Conservation (phyloP, 148 eudicot genomes). For the Suaeda aralocaspica region DNA sequence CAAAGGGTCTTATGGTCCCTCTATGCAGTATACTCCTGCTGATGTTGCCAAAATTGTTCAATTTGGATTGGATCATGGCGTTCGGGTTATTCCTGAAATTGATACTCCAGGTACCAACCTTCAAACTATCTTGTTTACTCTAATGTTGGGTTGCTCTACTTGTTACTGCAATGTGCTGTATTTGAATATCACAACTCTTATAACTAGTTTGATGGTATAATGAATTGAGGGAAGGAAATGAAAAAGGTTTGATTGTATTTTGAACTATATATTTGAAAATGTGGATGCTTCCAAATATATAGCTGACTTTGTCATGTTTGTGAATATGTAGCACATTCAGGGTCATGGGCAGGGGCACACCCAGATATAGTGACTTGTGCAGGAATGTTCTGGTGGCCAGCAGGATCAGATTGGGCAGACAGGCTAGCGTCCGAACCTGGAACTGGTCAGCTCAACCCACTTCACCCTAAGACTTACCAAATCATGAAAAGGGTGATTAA, state of each 20-base stretch:
- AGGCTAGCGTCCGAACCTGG: conserved; percentile 88
- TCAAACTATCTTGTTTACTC: no score
- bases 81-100: conserved; percentile 83
- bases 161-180: no score
- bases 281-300: not conserved
- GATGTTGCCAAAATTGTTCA: conserved; percentile 63
- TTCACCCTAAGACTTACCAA: conserved; percentile 70
- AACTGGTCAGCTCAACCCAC: conserved; percentile 87
- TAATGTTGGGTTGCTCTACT: no score
- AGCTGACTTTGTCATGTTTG: not conserved
- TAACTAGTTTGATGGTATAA: no score
- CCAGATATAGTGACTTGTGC: conserved; percentile 89
- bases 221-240: no score
- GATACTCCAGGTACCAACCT: conserved; percentile 69
- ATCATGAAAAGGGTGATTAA: conserved; percentile 47
- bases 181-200: no score
- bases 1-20: conserved; percentile 64
- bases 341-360: conserved; percentile 83
- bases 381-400: conserved; percentile 82
- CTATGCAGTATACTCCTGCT: conserved; percentile 58
- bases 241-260: not conserved
- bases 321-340: conserved; percentile 69
- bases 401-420: conserved; percentile 54
- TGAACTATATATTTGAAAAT: not conserved
- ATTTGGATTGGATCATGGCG: conserved; percentile 79